Conservation (phyloP, 164 flowering plant species). For the Liriodendron chinense region DNA sequence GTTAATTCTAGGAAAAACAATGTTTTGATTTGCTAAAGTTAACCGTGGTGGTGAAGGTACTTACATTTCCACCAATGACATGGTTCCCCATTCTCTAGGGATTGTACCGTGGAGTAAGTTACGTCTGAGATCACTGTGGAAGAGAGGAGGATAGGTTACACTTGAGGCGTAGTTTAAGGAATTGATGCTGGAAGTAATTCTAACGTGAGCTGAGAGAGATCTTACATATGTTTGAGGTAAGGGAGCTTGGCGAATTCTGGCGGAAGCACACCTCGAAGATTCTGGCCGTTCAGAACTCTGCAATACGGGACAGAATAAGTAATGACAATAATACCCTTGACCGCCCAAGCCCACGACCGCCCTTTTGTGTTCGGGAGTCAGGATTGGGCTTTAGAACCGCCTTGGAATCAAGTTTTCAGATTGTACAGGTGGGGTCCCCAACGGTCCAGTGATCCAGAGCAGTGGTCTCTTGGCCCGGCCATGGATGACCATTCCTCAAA, state of each 20-base stretch:
- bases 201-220: not conserved
- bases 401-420: too few species aligned
- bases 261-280: slow-evolving; percentile 71
- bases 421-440: too few species aligned
- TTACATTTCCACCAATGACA: slow-evolving; percentile 44
- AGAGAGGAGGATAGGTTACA: not conserved
- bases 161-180: not conserved
- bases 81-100: slow-evolving; percentile 59
- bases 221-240: slow-evolving; percentile 27
- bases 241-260: slow-evolving; percentile 57
- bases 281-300: slow-evolving; percentile 20
- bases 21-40: not conserved
- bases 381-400: too few species aligned
- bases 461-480: too few species aligned
- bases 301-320: slow-evolving; percentile 31
- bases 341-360: too few species aligned
- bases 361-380: too few species aligned
- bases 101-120: slow-evolving; percentile 68
- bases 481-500: too few species aligned
- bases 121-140: slow-evolving; percentile 51
- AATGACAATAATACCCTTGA: not conserved
- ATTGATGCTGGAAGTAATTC: not conserved
- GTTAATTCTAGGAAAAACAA: not conserved
- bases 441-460: too few species aligned
- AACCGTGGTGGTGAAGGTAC: slow-evolving; percentile 6